A percentile compares a stretch with the other conserved stretches of the same genome.
These are phyloP conservation scores for Jamesozyma gamospora DNA, from an alignment of 805 yeast genomes.

Conservation along the genomic window DNA sequence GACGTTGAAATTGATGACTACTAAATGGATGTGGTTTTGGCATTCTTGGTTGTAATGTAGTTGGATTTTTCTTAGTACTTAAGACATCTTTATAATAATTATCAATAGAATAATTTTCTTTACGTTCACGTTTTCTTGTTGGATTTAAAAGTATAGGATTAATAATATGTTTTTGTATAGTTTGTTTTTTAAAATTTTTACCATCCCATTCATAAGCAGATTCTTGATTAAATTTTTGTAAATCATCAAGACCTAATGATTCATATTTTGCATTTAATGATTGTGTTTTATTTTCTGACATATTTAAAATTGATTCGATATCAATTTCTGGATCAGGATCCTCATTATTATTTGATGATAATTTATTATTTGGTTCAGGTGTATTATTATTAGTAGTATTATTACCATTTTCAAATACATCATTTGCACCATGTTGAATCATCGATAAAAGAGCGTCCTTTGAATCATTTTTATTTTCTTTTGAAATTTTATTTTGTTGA, in stretches of 20 bases:
- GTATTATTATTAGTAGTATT: slow-evolving; percentile 6
- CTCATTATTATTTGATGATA: slow-evolving; percentile 10
- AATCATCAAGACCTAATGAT: slow-evolving; percentile 61
- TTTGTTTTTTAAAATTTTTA: slow-evolving; percentile 63
- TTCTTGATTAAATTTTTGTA: slow-evolving; percentile 65
- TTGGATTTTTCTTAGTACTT: slow-evolving; percentile 45
- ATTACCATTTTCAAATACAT: slow-evolving; percentile 33
- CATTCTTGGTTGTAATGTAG: slow-evolving; percentile 58
- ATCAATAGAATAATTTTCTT: slow-evolving; percentile 71
- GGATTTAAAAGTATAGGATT: slow-evolving; percentile 73
- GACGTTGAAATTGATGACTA: slow-evolving; percentile 86
- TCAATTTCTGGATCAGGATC: slow-evolving; percentile 37
- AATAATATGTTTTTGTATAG: slow-evolving; percentile 36
- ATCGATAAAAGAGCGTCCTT: slow-evolving; percentile 68
- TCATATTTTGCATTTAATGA: slow-evolving; percentile 55
- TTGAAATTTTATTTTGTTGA: slow-evolving; percentile 53
- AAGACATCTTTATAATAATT: slow-evolving; percentile 75
- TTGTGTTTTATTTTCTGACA: slow-evolving; percentile 55
- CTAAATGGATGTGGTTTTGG: slow-evolving; percentile 78
- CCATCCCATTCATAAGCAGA: slow-evolving; percentile 87
- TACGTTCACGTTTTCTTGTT: slow-evolving; percentile 64
- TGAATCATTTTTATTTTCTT: slow-evolving; percentile 30
- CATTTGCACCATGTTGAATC: slow-evolving; percentile 79
- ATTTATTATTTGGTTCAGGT: slow-evolving; percentile 11
- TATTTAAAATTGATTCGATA: slow-evolving; percentile 48